Percentiles rank a stretch among this genome's conserved stretches.
These are phyloP conservation scores for Chaetomium strumarium DNA, from an alignment of 2,329 filamentous ascomycete species.

Conservation along the genomic window DNA sequence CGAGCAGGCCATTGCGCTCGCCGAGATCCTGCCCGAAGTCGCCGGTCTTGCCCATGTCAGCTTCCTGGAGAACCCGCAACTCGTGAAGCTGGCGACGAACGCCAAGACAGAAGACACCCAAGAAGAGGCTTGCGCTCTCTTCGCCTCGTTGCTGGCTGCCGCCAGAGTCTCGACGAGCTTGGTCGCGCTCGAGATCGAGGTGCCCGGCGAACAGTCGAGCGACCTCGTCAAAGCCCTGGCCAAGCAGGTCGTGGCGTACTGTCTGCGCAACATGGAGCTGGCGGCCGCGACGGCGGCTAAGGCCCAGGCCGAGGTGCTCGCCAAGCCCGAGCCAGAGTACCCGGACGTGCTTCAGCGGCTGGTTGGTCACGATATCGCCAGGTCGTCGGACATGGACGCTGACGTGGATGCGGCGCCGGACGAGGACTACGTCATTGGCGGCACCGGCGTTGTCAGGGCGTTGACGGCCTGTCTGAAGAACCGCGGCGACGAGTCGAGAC, in stretches of 20 bases:
- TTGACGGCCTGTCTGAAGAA: constrained; percentile 86
- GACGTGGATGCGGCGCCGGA: constrained; percentile 69
- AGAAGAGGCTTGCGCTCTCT: constrained; percentile 90
- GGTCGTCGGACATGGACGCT: constrained; percentile 48
- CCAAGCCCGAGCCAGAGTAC: constrained; percentile 40
- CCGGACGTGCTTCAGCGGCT: constrained; percentile 84
- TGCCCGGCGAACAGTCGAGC: constrained; percentile 72
- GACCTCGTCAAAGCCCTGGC: constrained; percentile 89
- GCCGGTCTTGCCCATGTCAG: constrained; percentile 77
- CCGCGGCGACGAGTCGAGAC: constrained; percentile 58
- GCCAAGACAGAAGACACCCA: constrained; percentile 73
- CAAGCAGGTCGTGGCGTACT: constrained; percentile 93
- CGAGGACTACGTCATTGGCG: constrained; percentile 92
- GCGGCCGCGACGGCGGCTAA: constrained; percentile 35
- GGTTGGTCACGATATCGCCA: constrained; percentile 61
- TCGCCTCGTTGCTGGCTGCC: constrained; percentile 84
- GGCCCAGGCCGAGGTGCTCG: constrained; percentile 24
- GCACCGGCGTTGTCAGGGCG: constrained; percentile 91
- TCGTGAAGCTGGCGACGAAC: constrained; percentile 65
- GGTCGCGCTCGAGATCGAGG: constrained; percentile 86
- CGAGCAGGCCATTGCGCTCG: constrained; percentile 83
- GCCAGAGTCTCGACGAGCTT: constrained; percentile 77
- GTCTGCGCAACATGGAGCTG: constrained; percentile 80
- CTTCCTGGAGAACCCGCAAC: constrained; percentile 71
- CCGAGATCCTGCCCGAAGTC: constrained; percentile 84